Base-by-base conservation (phyloP, 2,329 filamentous ascomycete species). In the Coleophoma eucalyptorum region DNA sequence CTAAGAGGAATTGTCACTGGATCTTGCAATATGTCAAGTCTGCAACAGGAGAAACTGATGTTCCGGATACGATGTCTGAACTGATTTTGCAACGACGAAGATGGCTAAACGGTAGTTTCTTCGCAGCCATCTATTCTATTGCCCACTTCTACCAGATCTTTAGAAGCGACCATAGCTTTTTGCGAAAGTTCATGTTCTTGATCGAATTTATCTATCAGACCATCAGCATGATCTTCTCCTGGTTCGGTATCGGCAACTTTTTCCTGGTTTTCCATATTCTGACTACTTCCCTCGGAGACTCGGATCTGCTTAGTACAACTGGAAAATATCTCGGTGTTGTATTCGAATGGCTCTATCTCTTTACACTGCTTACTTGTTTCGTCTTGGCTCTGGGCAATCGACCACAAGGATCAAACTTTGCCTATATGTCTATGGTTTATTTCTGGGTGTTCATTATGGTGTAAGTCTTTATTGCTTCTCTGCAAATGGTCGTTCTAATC, bases 201-300 rank as follows among this genome's bases (percentile, higher is more conserved):
- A 71, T 97, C 59, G 94, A 99, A 67, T 97, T 97, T 69, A 75
- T 87, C 59, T 99, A 97, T 74, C 92, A 97, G 70, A 94, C 90
- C 1, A 79, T 93, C 70, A 96, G 90, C 77, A 97, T 97, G 90
- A 80, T 99, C 65, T 99, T 97, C 68, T 92, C 94, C 48, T 99
- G 94, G 94, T 97, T 99, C 67, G 90, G 88, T 62, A 94, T 97
- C 65, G 89, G 94, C 65, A 99, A 99, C 74, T 99, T 99, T 80
- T 99, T 97, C 80, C 75, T 99, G 65, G 93, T 99, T 60, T 99
- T 99, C 77, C 92, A 92, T 69, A 97, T 99, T 66, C 76, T 99
- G 57, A 97, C 93, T 1, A 87, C 84, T 11, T 96, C 92, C 63
- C 76, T 99, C 58, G 87, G 90, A 43, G 78, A 81, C 21, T 62